These are phyloP conservation scores for Penicillium digitatum DNA, from an alignment of 2,329 filamentous ascomycete species.

Conservation along the genomic window DNA sequence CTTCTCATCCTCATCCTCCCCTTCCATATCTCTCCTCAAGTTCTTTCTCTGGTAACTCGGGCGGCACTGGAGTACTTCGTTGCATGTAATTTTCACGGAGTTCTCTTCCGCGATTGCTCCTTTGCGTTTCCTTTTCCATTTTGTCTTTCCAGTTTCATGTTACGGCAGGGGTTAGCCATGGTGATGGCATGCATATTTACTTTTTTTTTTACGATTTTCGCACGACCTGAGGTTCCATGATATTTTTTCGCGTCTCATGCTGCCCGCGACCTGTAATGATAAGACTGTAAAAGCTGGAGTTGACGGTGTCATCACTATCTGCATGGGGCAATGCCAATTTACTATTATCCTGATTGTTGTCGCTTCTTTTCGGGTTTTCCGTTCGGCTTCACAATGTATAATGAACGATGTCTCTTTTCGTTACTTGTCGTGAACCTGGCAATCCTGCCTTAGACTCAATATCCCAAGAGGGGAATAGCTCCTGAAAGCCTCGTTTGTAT, in stretches of 20 bases:
- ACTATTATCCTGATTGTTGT: constrained; percentile 12
- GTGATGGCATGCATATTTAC: constrained; percentile 28
- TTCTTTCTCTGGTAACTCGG: constrained; percentile 11
- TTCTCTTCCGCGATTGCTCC: constrained; percentile 18
- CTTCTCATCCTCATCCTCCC: constrained; percentile 9
- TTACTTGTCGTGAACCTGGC: background rate
- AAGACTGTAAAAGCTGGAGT: constrained; percentile 37
- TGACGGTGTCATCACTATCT: constrained; percentile 15
- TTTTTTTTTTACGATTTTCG: constrained; percentile 23
- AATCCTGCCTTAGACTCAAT: background rate
- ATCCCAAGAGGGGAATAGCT: background rate
- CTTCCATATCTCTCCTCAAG: constrained; percentile 6
- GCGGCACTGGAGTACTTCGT: constrained; percentile 10
- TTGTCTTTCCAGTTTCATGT: constrained; percentile 20
- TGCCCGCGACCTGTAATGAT: constrained; percentile 36
- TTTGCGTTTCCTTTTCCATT: constrained; percentile 19
- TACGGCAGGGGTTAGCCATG: constrained; percentile 23
- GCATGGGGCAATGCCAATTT: constrained; percentile 21
- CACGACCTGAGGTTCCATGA: constrained; percentile 27
- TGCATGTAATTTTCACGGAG: constrained; percentile 20
- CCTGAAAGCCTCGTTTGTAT: background rate
- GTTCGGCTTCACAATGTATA: background rate
- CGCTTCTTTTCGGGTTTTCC: background rate
- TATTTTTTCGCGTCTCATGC: constrained; percentile 23
- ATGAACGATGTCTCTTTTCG: background rate